These are phyloP conservation scores for Apostasia ramifera DNA, from an alignment of 106 monocot species.

Conservation along the genomic window DNA sequence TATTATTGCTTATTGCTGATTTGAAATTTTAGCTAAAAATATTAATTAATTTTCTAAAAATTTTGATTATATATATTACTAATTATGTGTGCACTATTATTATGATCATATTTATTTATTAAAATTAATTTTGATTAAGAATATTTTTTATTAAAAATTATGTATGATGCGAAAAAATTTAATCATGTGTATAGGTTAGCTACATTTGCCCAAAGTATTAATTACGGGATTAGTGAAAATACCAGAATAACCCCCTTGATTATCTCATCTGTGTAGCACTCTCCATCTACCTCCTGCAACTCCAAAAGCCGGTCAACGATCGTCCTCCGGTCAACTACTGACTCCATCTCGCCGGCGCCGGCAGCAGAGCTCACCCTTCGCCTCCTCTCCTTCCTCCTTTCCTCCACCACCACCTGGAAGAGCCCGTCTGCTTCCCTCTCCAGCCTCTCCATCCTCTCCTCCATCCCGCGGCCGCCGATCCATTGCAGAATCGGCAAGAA, in stretches of 20 bases:
- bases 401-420: slow-evolving; percentile 24
- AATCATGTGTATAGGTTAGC: too few relatives aligned
- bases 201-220: too few relatives aligned
- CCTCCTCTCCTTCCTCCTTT: slow-evolving; percentile 1
- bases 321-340: slow-evolving; percentile 1
- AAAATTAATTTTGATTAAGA: too few relatives aligned
- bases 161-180: too few relatives aligned
- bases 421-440: slow-evolving; percentile 12
- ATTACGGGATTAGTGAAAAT: neutral
- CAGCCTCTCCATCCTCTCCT: slow-evolving; percentile 16
- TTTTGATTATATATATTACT: too few relatives aligned
- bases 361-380: too few relatives aligned
- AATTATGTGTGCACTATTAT: too few relatives aligned
- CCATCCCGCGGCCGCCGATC: slow-evolving; percentile 9
- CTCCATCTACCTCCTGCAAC: slow-evolving; percentile 16
- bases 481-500: slow-evolving; percentile 22
- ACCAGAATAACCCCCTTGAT: slow-evolving; percentile 41
- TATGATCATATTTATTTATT: too few relatives aligned
- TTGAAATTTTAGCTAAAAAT: too few relatives aligned
- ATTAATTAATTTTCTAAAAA: too few relatives aligned
- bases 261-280: slow-evolving; percentile 32
- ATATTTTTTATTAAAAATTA: too few relatives aligned
- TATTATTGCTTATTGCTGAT: too few relatives aligned
- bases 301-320: slow-evolving; percentile 26
- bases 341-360: neutral